Evolutionary conservation across 2,329 filamentous ascomycete species (phyloP).

Genomic region (Arthrobotrys sphaeroides): DNA sequence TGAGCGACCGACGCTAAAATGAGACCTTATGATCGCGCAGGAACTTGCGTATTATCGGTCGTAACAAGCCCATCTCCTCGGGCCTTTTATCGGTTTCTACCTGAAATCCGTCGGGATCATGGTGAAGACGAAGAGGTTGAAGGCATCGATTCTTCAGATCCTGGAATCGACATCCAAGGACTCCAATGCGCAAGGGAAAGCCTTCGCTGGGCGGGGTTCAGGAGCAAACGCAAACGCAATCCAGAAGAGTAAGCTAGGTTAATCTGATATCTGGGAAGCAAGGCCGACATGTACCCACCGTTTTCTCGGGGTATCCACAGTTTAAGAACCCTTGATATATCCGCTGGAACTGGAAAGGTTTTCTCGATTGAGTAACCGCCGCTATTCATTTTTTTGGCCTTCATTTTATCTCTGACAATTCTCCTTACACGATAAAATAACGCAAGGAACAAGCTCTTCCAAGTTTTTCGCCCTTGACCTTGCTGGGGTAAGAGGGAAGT

Average conservation of each 20-base stretch:
- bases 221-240: conserved; percentile 13
- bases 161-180: too few species aligned
- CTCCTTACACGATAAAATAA: conserved; percentile 41
- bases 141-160: too few species aligned
- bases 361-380: conserved; percentile 27
- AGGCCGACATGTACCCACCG: conserved; percentile 8
- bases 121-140: too few species aligned
- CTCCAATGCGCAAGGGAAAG: conserved; percentile 10
- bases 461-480: conserved; percentile 1
- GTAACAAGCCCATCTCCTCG: neutral
- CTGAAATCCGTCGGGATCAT: neutral
- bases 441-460: conserved; percentile 1
- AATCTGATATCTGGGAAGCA: conserved; percentile 23
- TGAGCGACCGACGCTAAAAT: conserved; percentile 22
- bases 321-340: conserved; percentile 52
- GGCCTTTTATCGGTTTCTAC: neutral
- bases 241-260: conserved; percentile 1
- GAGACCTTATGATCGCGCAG: neutral
- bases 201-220: conserved; percentile 30
- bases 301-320: conserved; percentile 39
- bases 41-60: neutral
- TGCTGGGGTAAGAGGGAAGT: conserved; percentile 11
- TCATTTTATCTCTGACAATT: conserved; percentile 19
- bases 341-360: conserved; percentile 32
- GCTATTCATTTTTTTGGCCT: conserved; percentile 12